Percentiles rank a stretch among this genome's conserved stretches.
Conservation (phyloP, 2,329 filamentous ascomycete species). For the Penicillium sp. region DNA sequence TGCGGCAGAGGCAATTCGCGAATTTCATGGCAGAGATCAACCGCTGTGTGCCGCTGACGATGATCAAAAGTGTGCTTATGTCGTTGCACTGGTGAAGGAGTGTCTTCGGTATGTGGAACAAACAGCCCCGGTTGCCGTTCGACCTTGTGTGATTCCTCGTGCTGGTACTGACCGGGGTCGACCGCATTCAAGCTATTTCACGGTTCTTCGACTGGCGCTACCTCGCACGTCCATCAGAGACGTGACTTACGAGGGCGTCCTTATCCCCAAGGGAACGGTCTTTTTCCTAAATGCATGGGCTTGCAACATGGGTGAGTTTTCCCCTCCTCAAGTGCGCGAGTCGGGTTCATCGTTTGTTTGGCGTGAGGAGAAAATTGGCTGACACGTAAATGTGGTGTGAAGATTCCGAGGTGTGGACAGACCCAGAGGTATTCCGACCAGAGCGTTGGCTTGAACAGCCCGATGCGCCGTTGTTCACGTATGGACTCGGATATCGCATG, state of each 20-base stretch:
- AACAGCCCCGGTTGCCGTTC: too few relatives aligned
- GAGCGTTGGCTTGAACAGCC: slow-evolving; percentile 60
- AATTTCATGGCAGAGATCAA: slow-evolving; percentile 47
- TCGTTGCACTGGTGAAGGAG: slow-evolving; percentile 59
- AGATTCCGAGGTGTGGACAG: slow-evolving; percentile 53
- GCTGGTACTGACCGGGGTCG: slow-evolving; percentile 1
- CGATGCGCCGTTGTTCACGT: slow-evolving; percentile 59
- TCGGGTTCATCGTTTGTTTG: too few relatives aligned
- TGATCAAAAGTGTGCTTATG: slow-evolving; percentile 58
- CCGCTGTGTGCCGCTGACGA: slow-evolving; percentile 57
- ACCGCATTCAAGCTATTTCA: slow-evolving; percentile 47
- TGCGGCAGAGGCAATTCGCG: slow-evolving; percentile 52
- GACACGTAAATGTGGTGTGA: neutral
- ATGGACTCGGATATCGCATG: slow-evolving; percentile 62
- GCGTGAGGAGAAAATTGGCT: too few relatives aligned
- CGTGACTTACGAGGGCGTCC: slow-evolving; percentile 51
- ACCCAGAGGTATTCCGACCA: slow-evolving; percentile 54
- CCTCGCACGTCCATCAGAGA: slow-evolving; percentile 58
- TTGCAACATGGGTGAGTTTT: slow-evolving; percentile 57
- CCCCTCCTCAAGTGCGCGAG: neutral
- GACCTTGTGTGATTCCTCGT: too few relatives aligned
- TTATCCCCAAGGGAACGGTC: slow-evolving; percentile 58
- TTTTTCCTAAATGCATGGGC: slow-evolving; percentile 64
- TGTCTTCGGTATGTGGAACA: slow-evolving; percentile 44
- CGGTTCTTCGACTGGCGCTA: slow-evolving; percentile 57